Conservation (phyloP, 2,329 filamentous ascomycete genomes). For the Colletotrichum agaves region DNA sequence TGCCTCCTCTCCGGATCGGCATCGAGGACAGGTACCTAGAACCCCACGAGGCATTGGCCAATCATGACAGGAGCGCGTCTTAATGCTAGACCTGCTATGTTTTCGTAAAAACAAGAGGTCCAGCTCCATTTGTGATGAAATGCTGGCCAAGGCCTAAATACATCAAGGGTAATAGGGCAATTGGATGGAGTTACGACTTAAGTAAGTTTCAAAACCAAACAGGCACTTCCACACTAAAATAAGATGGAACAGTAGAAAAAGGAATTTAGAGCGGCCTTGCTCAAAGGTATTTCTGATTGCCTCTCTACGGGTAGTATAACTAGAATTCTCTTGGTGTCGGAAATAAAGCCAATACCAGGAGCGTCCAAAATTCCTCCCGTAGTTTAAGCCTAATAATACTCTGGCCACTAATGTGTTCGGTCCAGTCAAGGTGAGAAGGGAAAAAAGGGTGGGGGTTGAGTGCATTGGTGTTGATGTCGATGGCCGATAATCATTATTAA, state of each 20-base stretch:
- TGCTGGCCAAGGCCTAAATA: not conserved
- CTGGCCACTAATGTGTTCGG: conserved; percentile 28
- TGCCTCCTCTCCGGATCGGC: conserved; percentile 35
- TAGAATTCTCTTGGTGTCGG: conserved; percentile 25
- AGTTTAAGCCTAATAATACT: conserved; percentile 24
- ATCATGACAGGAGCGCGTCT: conserved; percentile 35
- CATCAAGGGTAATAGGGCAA: no score
- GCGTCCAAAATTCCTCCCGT: conserved; percentile 24
- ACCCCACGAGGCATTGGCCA: conserved; percentile 34
- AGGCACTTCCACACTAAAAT: no score
- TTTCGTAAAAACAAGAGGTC: not conserved
- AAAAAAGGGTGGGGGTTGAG: conserved; percentile 6
- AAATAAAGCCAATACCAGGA: conserved; percentile 24
- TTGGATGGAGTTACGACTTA: no score
- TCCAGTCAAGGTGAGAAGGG: conserved; percentile 19
- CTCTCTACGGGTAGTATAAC: conserved; percentile 31
- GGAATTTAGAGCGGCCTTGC: conserved; percentile 27
- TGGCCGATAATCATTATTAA: conserved; percentile 36
- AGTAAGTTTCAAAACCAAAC: no score
- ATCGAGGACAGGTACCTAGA: conserved; percentile 24
- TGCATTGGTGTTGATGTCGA: conserved; percentile 20
- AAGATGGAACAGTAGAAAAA: not conserved
- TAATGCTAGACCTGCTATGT: conserved; percentile 19
- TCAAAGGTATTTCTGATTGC: conserved; percentile 20
- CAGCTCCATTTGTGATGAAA: not conserved